Evolutionary conservation across 2,329 filamentous ascomycete genomes (phyloP).

Genomic region (Diaporthe longicolla): DNA sequence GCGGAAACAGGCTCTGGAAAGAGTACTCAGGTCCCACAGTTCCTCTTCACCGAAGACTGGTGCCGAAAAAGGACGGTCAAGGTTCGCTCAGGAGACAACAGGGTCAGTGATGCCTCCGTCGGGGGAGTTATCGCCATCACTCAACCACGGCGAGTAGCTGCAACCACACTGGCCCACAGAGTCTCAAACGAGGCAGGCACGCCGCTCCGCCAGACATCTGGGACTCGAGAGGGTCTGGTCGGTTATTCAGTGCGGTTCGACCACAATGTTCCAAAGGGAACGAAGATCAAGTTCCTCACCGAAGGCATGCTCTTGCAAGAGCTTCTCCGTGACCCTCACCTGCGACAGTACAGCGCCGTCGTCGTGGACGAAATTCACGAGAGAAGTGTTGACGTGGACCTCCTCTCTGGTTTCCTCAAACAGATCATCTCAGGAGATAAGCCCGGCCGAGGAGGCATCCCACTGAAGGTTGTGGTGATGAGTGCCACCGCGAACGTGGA

Average conservation of each 20-base stretch:
- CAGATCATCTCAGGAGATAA: conserved; percentile 77
- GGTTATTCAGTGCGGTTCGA: conserved; percentile 98
- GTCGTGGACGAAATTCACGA: conserved; percentile 98
- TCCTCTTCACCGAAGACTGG: conserved; percentile 84
- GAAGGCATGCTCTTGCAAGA: conserved; percentile 98
- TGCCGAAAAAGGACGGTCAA: conserved; percentile 74
- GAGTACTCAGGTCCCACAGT: conserved; percentile 96
- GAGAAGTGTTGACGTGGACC: conserved; percentile 92
- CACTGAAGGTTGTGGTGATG: conserved; percentile 94
- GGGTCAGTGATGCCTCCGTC: conserved; percentile 64
- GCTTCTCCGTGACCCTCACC: conserved; percentile 85
- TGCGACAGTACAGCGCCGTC: conserved; percentile 89
- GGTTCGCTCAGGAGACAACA: conserved; percentile 51
- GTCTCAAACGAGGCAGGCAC: conserved; percentile 83
- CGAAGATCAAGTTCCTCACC: conserved; percentile 92
- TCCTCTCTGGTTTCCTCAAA: conserved; percentile 89
- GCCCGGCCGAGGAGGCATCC: conserved; percentile 76
- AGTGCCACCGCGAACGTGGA: conserved; percentile 95
- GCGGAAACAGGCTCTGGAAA: conserved; percentile 98
- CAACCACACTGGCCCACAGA: conserved; percentile 88
- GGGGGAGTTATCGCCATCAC: conserved; percentile 93
- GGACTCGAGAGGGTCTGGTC: conserved; percentile 68
- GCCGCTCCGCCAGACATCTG: conserved; percentile 59
- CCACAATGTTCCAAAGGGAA: conserved; percentile 84
- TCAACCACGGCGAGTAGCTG: conserved; percentile 92